Evolutionary conservation across 2,329 filamentous ascomycete genomes (phyloP).

Genomic region (Cladosporium oxysporum): DNA sequence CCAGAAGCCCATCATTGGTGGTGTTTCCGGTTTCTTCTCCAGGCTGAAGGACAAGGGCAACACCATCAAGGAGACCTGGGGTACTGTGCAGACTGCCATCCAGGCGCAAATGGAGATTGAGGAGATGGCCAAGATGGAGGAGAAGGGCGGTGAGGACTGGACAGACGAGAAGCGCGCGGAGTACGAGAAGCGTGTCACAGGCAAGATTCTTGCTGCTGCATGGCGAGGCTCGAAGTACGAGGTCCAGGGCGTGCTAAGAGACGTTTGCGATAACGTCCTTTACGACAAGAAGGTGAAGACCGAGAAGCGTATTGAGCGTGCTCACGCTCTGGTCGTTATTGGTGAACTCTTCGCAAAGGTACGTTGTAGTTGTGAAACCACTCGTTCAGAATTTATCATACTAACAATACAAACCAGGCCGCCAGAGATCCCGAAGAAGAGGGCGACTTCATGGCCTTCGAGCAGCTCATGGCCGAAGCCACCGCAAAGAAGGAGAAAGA

Average conservation of each 20-base stretch:
- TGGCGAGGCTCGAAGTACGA: conserved; percentile 98
- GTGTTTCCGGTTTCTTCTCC: conserved; percentile 92
- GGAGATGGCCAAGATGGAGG: conserved; percentile 95
- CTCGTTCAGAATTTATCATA: background rate
- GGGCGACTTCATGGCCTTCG: conserved; percentile 97
- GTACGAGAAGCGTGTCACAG: conserved; percentile 92
- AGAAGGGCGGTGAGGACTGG: conserved; percentile 94
- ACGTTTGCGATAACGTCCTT: conserved; percentile 88
- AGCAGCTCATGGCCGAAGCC: conserved; percentile 95
- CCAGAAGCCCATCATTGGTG: conserved; percentile 81
- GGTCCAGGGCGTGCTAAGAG: conserved; percentile 91
- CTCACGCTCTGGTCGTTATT: conserved; percentile 83
- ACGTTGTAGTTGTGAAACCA: conserved; percentile 35
- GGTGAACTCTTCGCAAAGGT: conserved; percentile 90
- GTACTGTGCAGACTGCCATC: conserved; percentile 92
- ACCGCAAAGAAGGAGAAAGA: conserved; percentile 88
- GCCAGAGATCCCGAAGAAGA: conserved; percentile 91
- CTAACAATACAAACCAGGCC: conserved; percentile 57
- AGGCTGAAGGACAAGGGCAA: conserved; percentile 95
- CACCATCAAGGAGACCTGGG: conserved; percentile 97
- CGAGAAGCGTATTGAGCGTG: conserved; percentile 84
- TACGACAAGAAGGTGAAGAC: conserved; percentile 77
- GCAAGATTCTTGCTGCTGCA: conserved; percentile 95
- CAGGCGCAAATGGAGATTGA: conserved; percentile 98
- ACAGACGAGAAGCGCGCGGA: conserved; percentile 96